These are phyloP conservation scores for Mycena vulgaris DNA, from an alignment of 768 basidiomycete genomes.

Conservation along the genomic window DNA sequence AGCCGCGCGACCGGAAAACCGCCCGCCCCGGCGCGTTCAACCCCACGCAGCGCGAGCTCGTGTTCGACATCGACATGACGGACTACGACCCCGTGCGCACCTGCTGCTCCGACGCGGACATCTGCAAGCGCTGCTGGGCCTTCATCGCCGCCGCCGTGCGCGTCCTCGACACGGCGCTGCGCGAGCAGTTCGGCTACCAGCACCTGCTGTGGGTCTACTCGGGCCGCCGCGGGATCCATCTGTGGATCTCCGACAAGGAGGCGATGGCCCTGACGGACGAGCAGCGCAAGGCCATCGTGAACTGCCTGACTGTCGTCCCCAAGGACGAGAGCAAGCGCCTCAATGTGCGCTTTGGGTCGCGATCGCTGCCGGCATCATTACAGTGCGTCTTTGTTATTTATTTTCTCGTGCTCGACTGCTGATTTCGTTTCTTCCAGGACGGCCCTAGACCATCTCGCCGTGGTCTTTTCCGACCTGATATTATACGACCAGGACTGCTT, in stretches of 20 bases:
- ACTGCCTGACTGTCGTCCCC: slow-evolving; percentile 87
- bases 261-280: slow-evolving; percentile 95
- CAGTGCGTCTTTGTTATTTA: slow-evolving; percentile 61
- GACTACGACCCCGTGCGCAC: slow-evolving; percentile 97
- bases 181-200: slow-evolving; percentile 92
- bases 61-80: slow-evolving; percentile 99
- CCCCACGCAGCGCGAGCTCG: slow-evolving; percentile 90
- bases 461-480: slow-evolving; percentile 76
- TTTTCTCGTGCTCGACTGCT: slow-evolving; percentile 1
- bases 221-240: slow-evolving; percentile 97
- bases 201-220: slow-evolving; percentile 99
- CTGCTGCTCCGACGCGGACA: slow-evolving; percentile 92
- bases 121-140: slow-evolving; percentile 94
- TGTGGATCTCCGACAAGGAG: slow-evolving; percentile 94
- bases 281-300: slow-evolving; percentile 89
- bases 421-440: slow-evolving; percentile 47
- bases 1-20: slow-evolving; percentile 94
- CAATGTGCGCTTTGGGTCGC: slow-evolving; percentile 69
- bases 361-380: slow-evolving; percentile 80
- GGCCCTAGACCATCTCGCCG: slow-evolving; percentile 65
- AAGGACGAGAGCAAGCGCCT: slow-evolving; percentile 89
- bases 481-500: slow-evolving; percentile 92
- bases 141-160: slow-evolving; percentile 95
- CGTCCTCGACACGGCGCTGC: slow-evolving; percentile 83
- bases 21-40: slow-evolving; percentile 76